These are phyloP conservation scores for Nakaseomyces delphensis DNA, from an alignment of 1,139 yeast species.

Conservation along the genomic window DNA sequence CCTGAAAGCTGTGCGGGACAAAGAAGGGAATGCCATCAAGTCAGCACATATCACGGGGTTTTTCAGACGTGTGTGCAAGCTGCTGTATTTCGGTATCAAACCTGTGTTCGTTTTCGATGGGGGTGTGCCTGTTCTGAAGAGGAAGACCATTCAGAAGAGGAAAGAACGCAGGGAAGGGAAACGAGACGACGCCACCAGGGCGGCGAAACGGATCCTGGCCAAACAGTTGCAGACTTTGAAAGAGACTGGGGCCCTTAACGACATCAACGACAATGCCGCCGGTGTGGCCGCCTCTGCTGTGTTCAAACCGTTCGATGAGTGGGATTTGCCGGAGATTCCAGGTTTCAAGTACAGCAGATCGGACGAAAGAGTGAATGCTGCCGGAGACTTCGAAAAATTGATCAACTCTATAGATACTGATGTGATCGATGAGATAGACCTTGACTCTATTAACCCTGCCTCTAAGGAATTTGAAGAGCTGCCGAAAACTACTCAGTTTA, in stretches of 20 bases:
- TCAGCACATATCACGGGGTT: conserved; percentile 91
- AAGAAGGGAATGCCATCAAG: conserved; percentile 67
- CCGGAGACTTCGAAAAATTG: conserved; percentile 57
- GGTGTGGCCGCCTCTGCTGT: conserved; percentile 13
- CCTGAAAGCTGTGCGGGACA: conserved; percentile 84
- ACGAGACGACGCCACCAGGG: conserved; percentile 56
- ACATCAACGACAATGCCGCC: conserved; percentile 8
- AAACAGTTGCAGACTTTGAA: conserved; percentile 59
- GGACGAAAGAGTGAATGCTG: conserved; percentile 70
- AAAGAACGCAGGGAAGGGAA: conserved; percentile 69
- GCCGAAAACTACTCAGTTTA: conserved; percentile 81
- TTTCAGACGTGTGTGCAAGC: conserved; percentile 84
- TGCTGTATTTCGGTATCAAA: conserved; percentile 76
- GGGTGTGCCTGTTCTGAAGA: conserved; percentile 81
- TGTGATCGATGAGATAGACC: conserved; percentile 61
- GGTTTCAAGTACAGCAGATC: conserved; percentile 36
- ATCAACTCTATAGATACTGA: conserved; percentile 50
- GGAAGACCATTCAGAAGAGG: conserved; percentile 63
- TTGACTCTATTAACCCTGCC: conserved; percentile 60
- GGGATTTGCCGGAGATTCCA: conserved; percentile 69
- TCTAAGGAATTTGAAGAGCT: conserved; percentile 54
- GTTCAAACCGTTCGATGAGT: conserved; percentile 58
- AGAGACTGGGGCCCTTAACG: conserved; percentile 15
- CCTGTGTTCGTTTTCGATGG: conserved; percentile 98
- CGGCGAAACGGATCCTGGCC: conserved; percentile 77